Evolutionary conservation across 805 yeast genomes (phyloP).

Genomic region (Ogataea saltuana): DNA sequence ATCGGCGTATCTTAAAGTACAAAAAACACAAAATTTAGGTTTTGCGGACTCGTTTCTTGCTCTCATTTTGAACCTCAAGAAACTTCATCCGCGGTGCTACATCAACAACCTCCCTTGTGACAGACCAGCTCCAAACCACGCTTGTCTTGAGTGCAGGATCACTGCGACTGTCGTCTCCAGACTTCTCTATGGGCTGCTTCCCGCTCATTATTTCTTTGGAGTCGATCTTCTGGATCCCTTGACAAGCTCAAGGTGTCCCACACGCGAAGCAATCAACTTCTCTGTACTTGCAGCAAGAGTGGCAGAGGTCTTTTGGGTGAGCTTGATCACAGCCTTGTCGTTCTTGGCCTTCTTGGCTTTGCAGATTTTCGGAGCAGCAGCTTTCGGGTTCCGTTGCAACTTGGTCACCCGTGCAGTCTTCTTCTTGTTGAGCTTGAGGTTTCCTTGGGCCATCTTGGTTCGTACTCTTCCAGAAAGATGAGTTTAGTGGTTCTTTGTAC

Average conservation of each 20-base stretch:
- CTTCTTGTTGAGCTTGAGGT: constrained; percentile 53
- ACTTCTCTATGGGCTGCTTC: no score
- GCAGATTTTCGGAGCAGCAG: constrained; percentile 72
- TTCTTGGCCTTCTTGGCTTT: constrained; percentile 64
- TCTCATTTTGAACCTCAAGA: constrained; percentile 9
- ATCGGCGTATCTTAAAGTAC: not conserved
- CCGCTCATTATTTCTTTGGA: constrained; percentile 58
- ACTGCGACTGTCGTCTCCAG: no score
- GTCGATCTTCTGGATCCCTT: constrained; percentile 84
- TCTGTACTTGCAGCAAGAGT: constrained; percentile 68
- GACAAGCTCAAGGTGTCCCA: constrained; percentile 89
- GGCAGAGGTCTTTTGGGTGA: constrained; percentile 57
- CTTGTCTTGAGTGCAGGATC: no score
- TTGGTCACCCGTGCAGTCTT: constrained; percentile 59
- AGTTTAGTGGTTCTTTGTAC: no score
- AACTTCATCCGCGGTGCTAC: constrained; percentile 25
- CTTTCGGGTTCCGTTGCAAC: constrained; percentile 61
- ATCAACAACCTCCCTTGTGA: constrained; percentile 21
- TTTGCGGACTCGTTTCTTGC: constrained; percentile 5
- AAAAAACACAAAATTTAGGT: no score
- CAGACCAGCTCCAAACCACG: constrained; percentile 25
- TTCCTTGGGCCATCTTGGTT: constrained; percentile 68
- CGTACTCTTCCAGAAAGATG: no score
- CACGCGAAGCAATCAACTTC: constrained; percentile 81
- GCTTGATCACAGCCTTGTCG: constrained; percentile 47